Evolutionary conservation across 768 basidiomycete species (phyloP), one percentile per base, ranked within the genome.

Genomic region (Porphyrellus cyaneotinctus): DNA sequence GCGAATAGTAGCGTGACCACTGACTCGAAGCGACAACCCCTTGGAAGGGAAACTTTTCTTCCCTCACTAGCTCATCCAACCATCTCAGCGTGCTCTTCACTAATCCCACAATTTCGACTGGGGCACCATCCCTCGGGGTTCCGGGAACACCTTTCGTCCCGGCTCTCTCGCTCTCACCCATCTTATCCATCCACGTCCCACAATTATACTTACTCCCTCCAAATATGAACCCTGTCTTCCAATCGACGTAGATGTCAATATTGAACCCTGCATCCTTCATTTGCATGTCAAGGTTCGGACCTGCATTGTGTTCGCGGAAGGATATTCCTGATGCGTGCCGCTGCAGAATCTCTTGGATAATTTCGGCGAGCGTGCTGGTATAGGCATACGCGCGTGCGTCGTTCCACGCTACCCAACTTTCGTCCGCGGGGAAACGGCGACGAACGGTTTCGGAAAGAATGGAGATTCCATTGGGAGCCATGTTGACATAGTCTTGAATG

Each of bases 101-200:
- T 49, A 99, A 70, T 8, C 97, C 97, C 3, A 87, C 93, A 58
- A 98, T 97, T 72, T 99, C 97, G 35, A 99, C 77, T 0, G 97
- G 95, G 0, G 95, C 90, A 10, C 97, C 97, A 64, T 98, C 95
- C 58, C 97, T 78, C 1, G 97, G 95, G 0, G 95, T 95, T 11
- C 92, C 97, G n/a, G 97, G 97, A 28, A 88, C 70, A 26, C 97
- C 97, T 70, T 95, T 97, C 48, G 88, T 97, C 2, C 93, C 91
- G 5, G 97, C 95, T 61, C 84, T 90, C 53, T 75, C 76, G 3
- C 90, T 93, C 65, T 95, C 93, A 39, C 97, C 97, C 92, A 95
- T 95, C 79, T 95, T 95, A 74, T 95, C 93, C 93, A 93, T 93
- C 93, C 93, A 95, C 1, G 93, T 95, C 12, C 93, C 93, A 65